These are phyloP conservation scores for Phytopythium helicoides DNA, from an alignment of 352 stramenopile genomes.

Conservation along the genomic window DNA sequence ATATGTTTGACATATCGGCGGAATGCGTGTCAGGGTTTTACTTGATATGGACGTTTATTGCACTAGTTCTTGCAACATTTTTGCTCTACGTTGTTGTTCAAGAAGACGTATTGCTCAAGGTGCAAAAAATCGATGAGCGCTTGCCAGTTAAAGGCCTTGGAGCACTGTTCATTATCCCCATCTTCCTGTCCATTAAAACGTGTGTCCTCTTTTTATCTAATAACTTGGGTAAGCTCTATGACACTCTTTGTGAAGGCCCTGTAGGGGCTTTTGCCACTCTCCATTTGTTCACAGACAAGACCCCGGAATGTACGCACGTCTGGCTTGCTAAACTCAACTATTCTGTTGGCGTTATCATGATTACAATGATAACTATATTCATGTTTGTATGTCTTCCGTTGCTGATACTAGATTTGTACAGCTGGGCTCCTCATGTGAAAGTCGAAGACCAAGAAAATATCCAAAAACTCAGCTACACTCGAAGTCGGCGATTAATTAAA, in stretches of 20 bases:
- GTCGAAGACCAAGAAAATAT: conserved; percentile 22
- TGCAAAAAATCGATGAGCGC: conserved; percentile 52
- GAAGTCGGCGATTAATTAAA: conserved; percentile 33
- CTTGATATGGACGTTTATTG: conserved; percentile 17
- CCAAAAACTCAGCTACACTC: conserved; percentile 19
- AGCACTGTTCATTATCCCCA: conserved; percentile 38
- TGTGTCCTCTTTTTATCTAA: conserved; percentile 49
- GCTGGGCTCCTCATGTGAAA: conserved; percentile 41
- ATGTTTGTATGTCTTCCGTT: conserved; percentile 49
- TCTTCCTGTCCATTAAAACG: conserved; percentile 58
- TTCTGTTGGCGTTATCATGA: conserved; percentile 25
- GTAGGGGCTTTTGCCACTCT: conserved; percentile 8
- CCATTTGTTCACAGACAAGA: conserved; percentile 14
- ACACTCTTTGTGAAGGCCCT: conserved; percentile 12
- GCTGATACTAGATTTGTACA: conserved; percentile 52
- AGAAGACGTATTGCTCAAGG: conserved; percentile 49
- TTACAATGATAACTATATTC: conserved; percentile 39
- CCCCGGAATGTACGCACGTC: conserved; percentile 14
- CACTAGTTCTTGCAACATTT: conserved; percentile 31
- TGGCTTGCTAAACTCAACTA: conserved; percentile 29
- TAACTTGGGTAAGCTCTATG: conserved; percentile 32
- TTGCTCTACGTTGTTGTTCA: conserved; percentile 55
- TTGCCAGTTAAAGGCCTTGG: conserved; percentile 39
- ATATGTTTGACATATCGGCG: conserved; percentile 20
- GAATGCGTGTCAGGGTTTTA: conserved; percentile 42